Evolutionary conservation across 495 filamentous ascomycete genomes (phyloP).

Genomic region (Pyronema omphalodes): DNA sequence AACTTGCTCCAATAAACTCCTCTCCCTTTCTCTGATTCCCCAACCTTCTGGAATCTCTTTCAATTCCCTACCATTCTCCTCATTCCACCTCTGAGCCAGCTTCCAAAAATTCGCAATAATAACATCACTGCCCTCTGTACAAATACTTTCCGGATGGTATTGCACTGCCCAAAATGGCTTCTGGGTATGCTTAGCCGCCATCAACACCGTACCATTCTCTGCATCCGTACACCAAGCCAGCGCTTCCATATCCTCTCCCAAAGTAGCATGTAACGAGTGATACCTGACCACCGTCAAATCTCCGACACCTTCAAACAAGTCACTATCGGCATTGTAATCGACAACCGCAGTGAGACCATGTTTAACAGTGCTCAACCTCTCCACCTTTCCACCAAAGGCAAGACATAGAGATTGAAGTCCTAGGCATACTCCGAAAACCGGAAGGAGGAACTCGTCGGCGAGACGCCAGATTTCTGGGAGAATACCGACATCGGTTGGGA

Average conservation of each 20-base stretch:
- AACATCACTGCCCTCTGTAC: conserved; percentile 49
- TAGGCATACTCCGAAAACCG: conserved; percentile 76
- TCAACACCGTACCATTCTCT: conserved; percentile 43
- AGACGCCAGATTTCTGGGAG: conserved; percentile 63
- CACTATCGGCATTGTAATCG: conserved; percentile 28
- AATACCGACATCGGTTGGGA: conserved; percentile 70
- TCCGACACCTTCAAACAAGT: conserved; percentile 38
- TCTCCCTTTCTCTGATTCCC: conserved; percentile 12
- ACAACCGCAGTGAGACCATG: conserved; percentile 65
- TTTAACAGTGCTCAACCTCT: conserved; percentile 44
- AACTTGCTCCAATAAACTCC: conserved; percentile 13
- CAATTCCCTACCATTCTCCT: conserved; percentile 6
- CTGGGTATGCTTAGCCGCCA: conserved; percentile 48
- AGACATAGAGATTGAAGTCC: conserved; percentile 73
- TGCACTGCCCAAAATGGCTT: conserved; percentile 85
- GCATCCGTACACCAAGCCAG: conserved; percentile 47
- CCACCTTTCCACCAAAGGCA: conserved; percentile 44
- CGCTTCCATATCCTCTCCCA: conserved; percentile 34
- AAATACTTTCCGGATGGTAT: conserved; percentile 89
- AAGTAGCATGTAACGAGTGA: conserved; percentile 61
- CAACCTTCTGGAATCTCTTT: conserved; percentile 3
- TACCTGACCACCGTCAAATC: conserved; percentile 52
- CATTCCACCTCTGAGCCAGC: conserved; percentile 37
- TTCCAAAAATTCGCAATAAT: conserved; percentile 66
- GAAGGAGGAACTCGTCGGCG: conserved; percentile 36